Evolutionary conservation across 2,329 filamentous ascomycete species (phyloP).

Genomic region (Trichoderma aggressivum): DNA sequence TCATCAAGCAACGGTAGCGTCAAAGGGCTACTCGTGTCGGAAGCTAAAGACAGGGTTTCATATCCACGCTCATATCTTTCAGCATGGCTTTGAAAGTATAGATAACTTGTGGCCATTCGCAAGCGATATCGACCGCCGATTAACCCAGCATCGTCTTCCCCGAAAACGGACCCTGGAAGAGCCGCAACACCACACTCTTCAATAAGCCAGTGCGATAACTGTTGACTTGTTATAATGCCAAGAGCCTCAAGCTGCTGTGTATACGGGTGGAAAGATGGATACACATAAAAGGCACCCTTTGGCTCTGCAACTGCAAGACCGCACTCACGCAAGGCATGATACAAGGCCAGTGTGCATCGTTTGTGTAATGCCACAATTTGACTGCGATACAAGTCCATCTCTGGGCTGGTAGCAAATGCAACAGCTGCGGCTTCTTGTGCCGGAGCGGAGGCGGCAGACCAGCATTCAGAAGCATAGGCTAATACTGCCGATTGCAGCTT

Average conservation of each 20-base stretch:
- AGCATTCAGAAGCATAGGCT: background rate
- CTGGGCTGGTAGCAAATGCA: background rate
- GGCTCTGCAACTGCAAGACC: background rate
- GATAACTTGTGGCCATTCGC: background rate
- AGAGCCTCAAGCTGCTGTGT: background rate
- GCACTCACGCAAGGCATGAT: background rate
- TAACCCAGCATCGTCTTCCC: background rate
- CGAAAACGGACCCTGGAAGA: background rate
- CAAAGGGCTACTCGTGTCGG: background rate
- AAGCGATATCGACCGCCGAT: background rate
- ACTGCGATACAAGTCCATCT: background rate
- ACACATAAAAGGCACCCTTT: background rate
- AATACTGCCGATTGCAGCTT: background rate
- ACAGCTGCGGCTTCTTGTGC: background rate
- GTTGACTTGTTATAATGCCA: background rate
- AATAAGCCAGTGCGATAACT: background rate
- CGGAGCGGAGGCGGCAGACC: background rate
- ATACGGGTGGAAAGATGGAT: background rate
- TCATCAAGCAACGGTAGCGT: background rate
- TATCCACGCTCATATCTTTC: background rate
- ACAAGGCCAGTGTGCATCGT: background rate
- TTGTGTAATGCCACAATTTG: background rate
- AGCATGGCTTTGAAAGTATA: background rate
- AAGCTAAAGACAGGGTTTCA: background rate
- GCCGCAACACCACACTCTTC: background rate